Percentiles rank a stretch among this genome's conserved stretches.
Conservation (phyloP, 441 rosid genomes). For the Gossypium aridum region DNA sequence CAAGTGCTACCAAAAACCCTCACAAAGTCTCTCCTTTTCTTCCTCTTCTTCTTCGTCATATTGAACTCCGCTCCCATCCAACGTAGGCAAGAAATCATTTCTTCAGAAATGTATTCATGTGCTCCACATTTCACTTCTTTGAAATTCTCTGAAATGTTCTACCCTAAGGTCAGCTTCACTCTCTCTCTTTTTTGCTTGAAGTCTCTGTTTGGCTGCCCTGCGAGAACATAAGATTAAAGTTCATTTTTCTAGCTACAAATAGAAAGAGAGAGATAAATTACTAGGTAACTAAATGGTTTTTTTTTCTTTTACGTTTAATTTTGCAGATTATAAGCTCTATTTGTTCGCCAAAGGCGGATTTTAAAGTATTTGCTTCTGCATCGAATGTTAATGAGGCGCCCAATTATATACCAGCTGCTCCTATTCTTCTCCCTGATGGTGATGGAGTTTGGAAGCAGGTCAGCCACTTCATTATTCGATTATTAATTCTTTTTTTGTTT, state of each 20-base stretch:
- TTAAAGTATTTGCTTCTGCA: slow-evolving; percentile 29
- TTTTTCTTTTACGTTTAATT: not conserved
- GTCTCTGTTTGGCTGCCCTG: not conserved
- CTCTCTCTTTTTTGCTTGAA: not conserved
- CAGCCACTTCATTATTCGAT: not conserved
- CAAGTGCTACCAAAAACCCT: not conserved
- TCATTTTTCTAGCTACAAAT: not conserved
- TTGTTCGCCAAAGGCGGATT: slow-evolving; percentile 27
- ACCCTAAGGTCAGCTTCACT: slow-evolving; percentile 32
- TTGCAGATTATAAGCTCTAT: slow-evolving; percentile 26
- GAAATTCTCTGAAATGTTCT: slow-evolving; percentile 28
- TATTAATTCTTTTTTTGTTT: not conserved
- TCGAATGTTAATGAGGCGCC: slow-evolving; percentile 39
- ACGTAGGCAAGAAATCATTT: too few relatives aligned
- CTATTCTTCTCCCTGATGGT: slow-evolving; percentile 61
- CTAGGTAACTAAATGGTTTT: not conserved
- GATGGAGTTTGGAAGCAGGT: slow-evolving; percentile 83
- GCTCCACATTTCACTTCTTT: slow-evolving; percentile 29
- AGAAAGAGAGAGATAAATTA: not conserved
- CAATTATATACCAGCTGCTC: slow-evolving; percentile 68
- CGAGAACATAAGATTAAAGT: not conserved
- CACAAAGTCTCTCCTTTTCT: not conserved
- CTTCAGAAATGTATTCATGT: slow-evolving; percentile 30
- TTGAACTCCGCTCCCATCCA: not conserved
- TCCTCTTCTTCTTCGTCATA: not conserved